Evolutionary conservation across 2,329 filamentous ascomycete species (phyloP).

Genomic region (Pseudopyrenochaeta lycopersici): DNA sequence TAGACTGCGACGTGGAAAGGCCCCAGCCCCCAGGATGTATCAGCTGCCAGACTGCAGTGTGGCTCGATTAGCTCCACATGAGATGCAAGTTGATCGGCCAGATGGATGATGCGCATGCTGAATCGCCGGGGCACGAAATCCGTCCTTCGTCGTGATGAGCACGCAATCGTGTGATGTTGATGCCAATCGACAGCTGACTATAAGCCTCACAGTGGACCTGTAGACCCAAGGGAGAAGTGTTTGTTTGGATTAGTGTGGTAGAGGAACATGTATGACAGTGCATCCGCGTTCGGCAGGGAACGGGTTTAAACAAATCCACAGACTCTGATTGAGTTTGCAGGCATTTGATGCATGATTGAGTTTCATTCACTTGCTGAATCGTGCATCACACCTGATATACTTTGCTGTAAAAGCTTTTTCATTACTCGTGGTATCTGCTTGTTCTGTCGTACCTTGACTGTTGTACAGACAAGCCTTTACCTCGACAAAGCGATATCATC

Average conservation of each 20-base stretch:
- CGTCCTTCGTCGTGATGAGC: no score
- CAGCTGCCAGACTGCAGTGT: no score
- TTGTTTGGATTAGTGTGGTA: not conserved
- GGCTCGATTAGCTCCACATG: not conserved
- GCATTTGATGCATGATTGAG: conserved; percentile 10
- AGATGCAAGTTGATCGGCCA: no score
- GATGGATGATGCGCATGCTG: no score
- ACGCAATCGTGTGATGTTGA: no score
- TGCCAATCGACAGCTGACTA: no score
- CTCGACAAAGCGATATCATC: conserved; percentile 68
- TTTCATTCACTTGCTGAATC: conserved; percentile 9
- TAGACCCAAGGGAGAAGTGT: no score
- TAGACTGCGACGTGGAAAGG: no score
- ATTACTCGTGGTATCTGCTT: conserved; percentile 24
- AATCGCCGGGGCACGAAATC: no score
- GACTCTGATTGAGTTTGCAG: conserved; percentile 11
- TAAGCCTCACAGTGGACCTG: no score
- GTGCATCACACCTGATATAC: not conserved
- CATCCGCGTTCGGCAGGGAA: not conserved
- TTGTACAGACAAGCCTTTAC: conserved; percentile 22
- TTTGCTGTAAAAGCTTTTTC: conserved; percentile 10
- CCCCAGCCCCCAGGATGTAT: no score
- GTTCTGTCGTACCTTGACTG: not conserved
- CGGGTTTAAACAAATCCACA: conserved; percentile 6
- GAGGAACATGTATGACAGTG: not conserved